A percentile compares a stretch with the other conserved stretches of the same genome.
Conservation (phyloP, 768 basidiomycete species). For the Psilocybe subaeruginosa region DNA sequence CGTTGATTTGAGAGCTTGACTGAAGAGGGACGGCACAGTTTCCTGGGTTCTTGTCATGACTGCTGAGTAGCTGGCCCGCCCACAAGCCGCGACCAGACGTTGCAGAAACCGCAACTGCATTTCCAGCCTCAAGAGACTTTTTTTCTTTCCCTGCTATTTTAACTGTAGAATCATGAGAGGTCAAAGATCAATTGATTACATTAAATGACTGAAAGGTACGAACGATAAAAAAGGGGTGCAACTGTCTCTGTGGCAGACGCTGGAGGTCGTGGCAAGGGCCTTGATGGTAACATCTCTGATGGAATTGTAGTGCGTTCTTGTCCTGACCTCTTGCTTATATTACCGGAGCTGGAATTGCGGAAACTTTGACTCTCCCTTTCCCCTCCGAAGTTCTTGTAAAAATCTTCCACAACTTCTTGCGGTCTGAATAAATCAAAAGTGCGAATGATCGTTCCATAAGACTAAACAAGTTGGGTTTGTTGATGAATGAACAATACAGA, state of each 20-base stretch:
- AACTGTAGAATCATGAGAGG: not conserved
- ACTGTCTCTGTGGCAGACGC: not conserved
- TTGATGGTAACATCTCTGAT: not conserved
- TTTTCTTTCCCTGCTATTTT: not conserved
- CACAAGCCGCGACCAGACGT: not conserved
- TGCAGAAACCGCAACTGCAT: not conserved
- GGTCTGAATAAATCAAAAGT: conserved; percentile 18
- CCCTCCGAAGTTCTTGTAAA: conserved; percentile 4
- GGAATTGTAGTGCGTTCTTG: not conserved
- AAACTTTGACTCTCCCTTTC: not conserved
- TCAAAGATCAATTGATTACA: not conserved
- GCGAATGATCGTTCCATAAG: conserved; percentile 12
- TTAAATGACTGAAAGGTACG: not conserved
- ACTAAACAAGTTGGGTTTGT: conserved; percentile 4
- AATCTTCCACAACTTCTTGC: conserved; percentile 19
- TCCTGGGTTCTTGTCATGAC: not conserved
- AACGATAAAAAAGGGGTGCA: not conserved
- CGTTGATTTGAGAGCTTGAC: no score
- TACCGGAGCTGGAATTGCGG: not conserved
- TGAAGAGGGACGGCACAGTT: not conserved
- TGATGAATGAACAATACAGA: not conserved
- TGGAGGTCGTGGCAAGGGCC: not conserved
- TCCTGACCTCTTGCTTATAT: not conserved
- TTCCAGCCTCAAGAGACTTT: not conserved
- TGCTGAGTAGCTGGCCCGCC: not conserved